Base-by-base conservation (phyloP, 2,329 filamentous ascomycete genomes). In the Colletotrichum destructivum region DNA sequence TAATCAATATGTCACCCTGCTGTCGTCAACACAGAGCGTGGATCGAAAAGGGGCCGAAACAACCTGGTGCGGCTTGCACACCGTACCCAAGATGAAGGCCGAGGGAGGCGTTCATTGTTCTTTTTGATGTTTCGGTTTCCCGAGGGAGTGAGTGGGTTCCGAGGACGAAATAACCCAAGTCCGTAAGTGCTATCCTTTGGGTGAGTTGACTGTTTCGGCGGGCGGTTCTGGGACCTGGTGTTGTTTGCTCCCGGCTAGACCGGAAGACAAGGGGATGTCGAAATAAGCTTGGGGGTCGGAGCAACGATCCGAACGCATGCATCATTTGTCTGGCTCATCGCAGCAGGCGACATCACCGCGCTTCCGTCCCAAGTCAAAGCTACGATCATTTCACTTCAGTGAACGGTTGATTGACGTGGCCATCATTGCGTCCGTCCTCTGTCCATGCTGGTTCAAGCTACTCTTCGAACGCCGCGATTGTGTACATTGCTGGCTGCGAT, bases 201-300 rank as follows among this genome's bases (percentile, higher is more conserved):
- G 6, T 44, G 23, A 44, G 9, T 11, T n/a, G 40, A 2, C 2
- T 18, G 11, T 18, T 35, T 23, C 18, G 13, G 6, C 38, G 15
- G 18, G 11, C n/a, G n/a, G 18, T n/a, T 26, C 12, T 35, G 31
- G 31, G 8, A 35, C 31, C 31, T 35, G 31, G 18, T 51, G 21
- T 49, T 21, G 59, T 8, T 38, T 8, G 12, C 49, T 49, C 31
- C n/a, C 31, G 44, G 40, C n/a, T 51, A 62, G 59, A 12, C 13
- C 46, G 47, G n/a, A 62, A n/a, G 44, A 40, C 18, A 38, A 23
- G 35, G 31, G n/a, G 31, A 62, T 51, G 31, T 62, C 26, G 59
- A 62, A 40, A 62, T 62, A 51, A 62, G 46, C 46, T 62, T 51
- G 46, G 44, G 31, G 18, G 4, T 38, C 59, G 31, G 46, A 62